Conservation (phyloP, 768 basidiomycete species). For the Suillus americanus region DNA sequence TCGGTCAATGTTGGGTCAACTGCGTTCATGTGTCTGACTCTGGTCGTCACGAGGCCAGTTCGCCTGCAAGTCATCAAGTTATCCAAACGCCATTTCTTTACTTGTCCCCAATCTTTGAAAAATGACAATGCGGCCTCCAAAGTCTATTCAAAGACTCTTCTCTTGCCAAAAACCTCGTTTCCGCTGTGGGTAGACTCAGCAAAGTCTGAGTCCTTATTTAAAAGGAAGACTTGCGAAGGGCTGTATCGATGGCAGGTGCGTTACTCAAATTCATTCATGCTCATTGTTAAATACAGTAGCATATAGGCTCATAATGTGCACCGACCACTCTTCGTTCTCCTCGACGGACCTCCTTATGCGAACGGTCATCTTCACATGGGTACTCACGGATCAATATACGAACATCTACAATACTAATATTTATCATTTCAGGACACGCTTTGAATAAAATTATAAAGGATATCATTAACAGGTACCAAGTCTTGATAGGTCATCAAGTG, state of each 20-base stretch:
- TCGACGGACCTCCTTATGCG: slow-evolving; percentile 97
- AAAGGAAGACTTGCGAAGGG: slow-evolving; percentile 63
- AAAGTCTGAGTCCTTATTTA: slow-evolving; percentile 59
- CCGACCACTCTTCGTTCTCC: slow-evolving; percentile 77
- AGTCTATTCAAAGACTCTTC: slow-evolving; percentile 60
- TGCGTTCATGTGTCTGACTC: not conserved
- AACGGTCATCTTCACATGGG: slow-evolving; percentile 97
- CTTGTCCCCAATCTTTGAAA: not conserved
- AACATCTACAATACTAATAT: not conserved
- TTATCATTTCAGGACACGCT: slow-evolving; percentile 69
- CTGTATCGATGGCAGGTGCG: slow-evolving; percentile 80
- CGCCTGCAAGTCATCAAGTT: not conserved
- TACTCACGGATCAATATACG: slow-evolving; percentile 30
- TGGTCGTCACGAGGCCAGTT: not conserved
- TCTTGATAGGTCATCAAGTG: slow-evolving; percentile 73
- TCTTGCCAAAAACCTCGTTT: slow-evolving; percentile 81
- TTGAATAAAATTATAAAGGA: slow-evolving; percentile 97
- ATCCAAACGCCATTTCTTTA: not conserved
- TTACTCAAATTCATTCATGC: slow-evolving; percentile 18
- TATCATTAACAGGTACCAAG: slow-evolving; percentile 87
- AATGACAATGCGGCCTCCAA: slow-evolving; percentile 25
- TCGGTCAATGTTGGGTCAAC: not conserved
- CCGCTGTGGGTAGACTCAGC: slow-evolving; percentile 67
- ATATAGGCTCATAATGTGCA: slow-evolving; percentile 62
- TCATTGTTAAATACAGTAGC: not conserved